Conservation (phyloP, 441 rosid species). For the Erodium texanum region DNA sequence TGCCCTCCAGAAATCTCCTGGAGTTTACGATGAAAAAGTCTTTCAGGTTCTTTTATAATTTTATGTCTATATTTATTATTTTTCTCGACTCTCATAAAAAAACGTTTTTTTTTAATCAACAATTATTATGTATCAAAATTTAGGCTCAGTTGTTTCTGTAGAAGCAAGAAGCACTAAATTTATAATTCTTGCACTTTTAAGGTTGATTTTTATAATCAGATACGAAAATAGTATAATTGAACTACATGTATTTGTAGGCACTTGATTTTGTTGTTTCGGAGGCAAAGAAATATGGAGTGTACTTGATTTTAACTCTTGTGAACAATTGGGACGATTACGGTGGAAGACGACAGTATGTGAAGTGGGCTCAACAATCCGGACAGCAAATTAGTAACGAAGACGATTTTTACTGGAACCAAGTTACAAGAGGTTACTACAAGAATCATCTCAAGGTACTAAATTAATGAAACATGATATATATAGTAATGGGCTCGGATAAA, state of each 20-base stretch:
- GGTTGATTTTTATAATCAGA: too few relatives aligned
- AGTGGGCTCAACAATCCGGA: constrained; percentile 44
- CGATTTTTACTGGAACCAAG: constrained; percentile 44
- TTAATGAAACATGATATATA: too few relatives aligned
- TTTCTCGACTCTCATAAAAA: too few relatives aligned
- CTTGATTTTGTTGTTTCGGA: constrained; percentile 56
- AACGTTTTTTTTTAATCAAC: too few relatives aligned
- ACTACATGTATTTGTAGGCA: constrained; percentile 25
- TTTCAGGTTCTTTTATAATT: constrained; percentile 33
- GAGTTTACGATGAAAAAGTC: constrained; percentile 35
- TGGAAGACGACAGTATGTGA: constrained; percentile 44
- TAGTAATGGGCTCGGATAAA: too few relatives aligned
- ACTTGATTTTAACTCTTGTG: constrained; percentile 35
- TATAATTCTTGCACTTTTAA: too few relatives aligned
- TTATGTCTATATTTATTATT: too few relatives aligned
- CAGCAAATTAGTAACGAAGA: constrained; percentile 30
- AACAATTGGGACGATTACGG: constrained; percentile 47
- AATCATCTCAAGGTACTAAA: constrained; percentile 31
- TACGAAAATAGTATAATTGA: too few relatives aligned
- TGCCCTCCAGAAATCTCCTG: constrained; percentile 48
- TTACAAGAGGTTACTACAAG: constrained; percentile 38
- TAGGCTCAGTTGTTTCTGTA: too few relatives aligned
- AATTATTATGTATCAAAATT: too few relatives aligned
- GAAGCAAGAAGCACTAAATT: too few relatives aligned
- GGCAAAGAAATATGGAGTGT: constrained; percentile 40